Evolutionary conservation across 345 rosid genomes (phyloP).

Genomic region (Hibiscus syriacus): DNA sequence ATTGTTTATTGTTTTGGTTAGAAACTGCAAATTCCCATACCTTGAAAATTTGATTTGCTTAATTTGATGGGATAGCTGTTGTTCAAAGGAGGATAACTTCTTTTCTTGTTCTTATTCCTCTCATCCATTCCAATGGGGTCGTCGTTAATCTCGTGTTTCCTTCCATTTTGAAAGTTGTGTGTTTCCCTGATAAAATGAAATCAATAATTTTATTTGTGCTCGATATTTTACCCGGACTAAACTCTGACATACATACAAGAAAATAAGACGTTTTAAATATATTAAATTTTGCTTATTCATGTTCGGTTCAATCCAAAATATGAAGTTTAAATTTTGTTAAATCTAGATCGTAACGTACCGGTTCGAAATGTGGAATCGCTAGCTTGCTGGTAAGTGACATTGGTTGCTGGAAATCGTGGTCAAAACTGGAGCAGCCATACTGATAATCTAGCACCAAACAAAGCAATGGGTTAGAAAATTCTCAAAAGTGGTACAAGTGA

Average conservation of each 20-base stretch:
- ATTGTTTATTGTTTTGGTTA: neutral
- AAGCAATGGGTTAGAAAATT: neutral
- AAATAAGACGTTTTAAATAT: too few species aligned
- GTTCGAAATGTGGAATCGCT: conserved; percentile 16
- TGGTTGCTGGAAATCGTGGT: conserved; percentile 18
- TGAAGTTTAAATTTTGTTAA: neutral
- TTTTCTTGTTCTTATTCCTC: conserved; percentile 27
- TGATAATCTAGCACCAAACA: conserved; percentile 22
- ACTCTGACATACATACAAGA: neutral
- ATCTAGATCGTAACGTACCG: conserved; percentile 3
- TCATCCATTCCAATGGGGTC: conserved; percentile 4
- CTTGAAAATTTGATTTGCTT: conserved; percentile 9
- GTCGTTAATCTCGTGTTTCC: neutral
- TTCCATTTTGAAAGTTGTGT: neutral
- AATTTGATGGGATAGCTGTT: conserved; percentile 13
- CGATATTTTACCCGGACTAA: too few species aligned
- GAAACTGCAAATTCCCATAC: conserved; percentile 5
- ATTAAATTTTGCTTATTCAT: too few species aligned
- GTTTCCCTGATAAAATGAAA: conserved; percentile 11
- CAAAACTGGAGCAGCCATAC: conserved; percentile 7
- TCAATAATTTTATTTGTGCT: too few species aligned
- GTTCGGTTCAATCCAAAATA: too few species aligned
- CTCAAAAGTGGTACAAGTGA: neutral
- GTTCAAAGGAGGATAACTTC: conserved; percentile 9
- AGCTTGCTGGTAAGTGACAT: conserved; percentile 2